Evolutionary conservation across 768 basidiomycete species (phyloP), one percentile per base, ranked within the genome.

Genomic region (Russula vinacea): DNA sequence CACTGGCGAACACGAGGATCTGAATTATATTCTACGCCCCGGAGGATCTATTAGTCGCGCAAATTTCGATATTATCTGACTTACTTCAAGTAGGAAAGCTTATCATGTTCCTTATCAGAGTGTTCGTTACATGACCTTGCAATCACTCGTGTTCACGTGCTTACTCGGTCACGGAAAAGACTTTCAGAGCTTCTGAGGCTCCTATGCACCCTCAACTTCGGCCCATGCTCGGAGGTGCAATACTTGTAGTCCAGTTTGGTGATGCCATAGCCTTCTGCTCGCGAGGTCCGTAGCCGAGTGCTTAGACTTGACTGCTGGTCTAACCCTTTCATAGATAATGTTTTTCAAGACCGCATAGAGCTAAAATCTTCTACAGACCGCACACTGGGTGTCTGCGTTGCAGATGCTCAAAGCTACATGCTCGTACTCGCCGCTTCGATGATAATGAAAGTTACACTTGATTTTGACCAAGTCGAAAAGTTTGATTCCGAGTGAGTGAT

Each of bases 251-350:
- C 8, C 84, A 90, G 68, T 92, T 90, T 66, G 89, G 89, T 33
- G 89, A 92, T 73, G 84, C 88, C 1, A 83, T 90, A 22, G 85
- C 87, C 5, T 77, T 92, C 13, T 87, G 86, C 72, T 82, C 88
- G 55, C 79, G 83, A 76, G 83, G 90, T 89, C 60, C 16, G 71
- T 54, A 7, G 51, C 9, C 22, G 44, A 57, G 37, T 45, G 40
- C 42, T 35, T 52, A 16, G 40, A 24, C 44, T 57, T 2, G 9
- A 19, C 3, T 47, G 29, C 17, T 33, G 14, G 51, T n/a, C 40
- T 56, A 56, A 62, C 40, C 47, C 50, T 58, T n/a, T 14, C 64
- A 32, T 62, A 92, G 90, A 84, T 64, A 87, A 85, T 5, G 82
- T 85, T 60, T 92, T 85, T 70, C 79, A 81, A 62, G 87, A 90